Evolutionary conservation across 352 stramenopile genomes (phyloP).

Genomic region (Peronosclerospora sorghi): DNA sequence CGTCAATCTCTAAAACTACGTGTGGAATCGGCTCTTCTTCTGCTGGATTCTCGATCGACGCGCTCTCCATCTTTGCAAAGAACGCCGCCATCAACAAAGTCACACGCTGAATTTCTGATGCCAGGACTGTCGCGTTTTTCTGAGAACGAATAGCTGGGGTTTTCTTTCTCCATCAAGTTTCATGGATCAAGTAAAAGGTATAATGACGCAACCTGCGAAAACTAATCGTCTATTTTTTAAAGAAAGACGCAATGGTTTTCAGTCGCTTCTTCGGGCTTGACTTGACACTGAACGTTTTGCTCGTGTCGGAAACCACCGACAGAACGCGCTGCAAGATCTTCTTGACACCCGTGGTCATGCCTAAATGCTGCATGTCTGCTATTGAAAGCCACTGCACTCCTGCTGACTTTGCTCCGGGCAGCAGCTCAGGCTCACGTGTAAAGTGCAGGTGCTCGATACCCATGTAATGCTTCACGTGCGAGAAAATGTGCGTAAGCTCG

Average conservation of each 20-base stretch:
- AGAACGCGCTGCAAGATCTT: slow-evolving; percentile 71
- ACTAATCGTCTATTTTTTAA: slow-evolving; percentile 41
- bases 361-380: slow-evolving; percentile 57
- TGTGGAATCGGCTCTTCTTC: slow-evolving; percentile 8
- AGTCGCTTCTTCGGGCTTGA: slow-evolving; percentile 30
- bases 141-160: slow-evolving; percentile 6
- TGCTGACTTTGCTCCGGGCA: slow-evolving; percentile 5
- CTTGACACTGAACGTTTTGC: slow-evolving; percentile 17
- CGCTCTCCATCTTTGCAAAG: slow-evolving; percentile 1
- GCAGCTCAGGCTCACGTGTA: slow-evolving; percentile 11
- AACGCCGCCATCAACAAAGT: not conserved
- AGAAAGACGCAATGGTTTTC: slow-evolving; percentile 56
- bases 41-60: slow-evolving; percentile 3
- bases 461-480: slow-evolving; percentile 87
- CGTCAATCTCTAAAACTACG: slow-evolving; percentile 16
- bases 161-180: not conserved
- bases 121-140: not conserved
- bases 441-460: slow-evolving; percentile 79
- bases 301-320: not conserved
- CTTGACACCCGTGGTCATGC: slow-evolving; percentile 82
- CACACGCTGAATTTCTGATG: not conserved
- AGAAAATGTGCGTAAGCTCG: slow-evolving; percentile 83
- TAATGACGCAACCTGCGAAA: slow-evolving; percentile 5
- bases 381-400: slow-evolving; percentile 65
- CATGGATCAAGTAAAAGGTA: not conserved